Base-by-base conservation (phyloP, 805 yeast species). In the Schwanniomyces sp. region DNA sequence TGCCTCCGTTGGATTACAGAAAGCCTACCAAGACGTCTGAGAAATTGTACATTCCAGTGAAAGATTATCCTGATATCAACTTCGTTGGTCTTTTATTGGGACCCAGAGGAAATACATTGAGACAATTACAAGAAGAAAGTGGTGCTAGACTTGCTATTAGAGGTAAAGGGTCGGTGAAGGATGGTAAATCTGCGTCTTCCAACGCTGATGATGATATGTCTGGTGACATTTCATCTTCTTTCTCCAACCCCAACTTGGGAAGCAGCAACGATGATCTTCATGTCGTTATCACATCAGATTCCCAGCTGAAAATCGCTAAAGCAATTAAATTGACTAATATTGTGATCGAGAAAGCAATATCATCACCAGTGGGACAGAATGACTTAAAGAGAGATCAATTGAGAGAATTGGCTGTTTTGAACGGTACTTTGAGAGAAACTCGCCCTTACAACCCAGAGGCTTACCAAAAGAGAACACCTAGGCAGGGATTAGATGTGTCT, bases 91-190 rank as follows among this genome's bases (percentile, higher is more conserved):
- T 87, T 44, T 69, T 94, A 17, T 67, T 94, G 43, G 99, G 99
- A 0, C 99, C 99, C 28, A 84, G 99, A 73, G 99, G 98, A 21
- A 86, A 87, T 57, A 92, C 97, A 0, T 69, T 92, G 56, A 81
- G 88, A 50, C 81, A 82, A 56, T 69, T 95, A 66, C 96, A 92
- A 62, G 84, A 81, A 26, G 84, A 86, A 43, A 85, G 96, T 34
- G 96, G 96, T 1, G 97, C 98, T 14, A 81, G 79, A 54, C 86
- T 94, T 49, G 95, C 91, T 2, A 88, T 94, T 43, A 76, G 99
- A 55, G 99, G 99, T 25, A 84, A 87, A 55, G 99, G 99, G 0
- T 91, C 97, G 1, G 96, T 91, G 16, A 92, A 92, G 61, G 96
- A 89, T 60, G 98, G 98, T 28, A 86, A 84, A 63, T 65, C 68